phyloP scores from a whole-genome alignment of 2,329 filamentous ascomycete genomes.

The Ophiocordyceps camponoti-saundersi region DNA sequence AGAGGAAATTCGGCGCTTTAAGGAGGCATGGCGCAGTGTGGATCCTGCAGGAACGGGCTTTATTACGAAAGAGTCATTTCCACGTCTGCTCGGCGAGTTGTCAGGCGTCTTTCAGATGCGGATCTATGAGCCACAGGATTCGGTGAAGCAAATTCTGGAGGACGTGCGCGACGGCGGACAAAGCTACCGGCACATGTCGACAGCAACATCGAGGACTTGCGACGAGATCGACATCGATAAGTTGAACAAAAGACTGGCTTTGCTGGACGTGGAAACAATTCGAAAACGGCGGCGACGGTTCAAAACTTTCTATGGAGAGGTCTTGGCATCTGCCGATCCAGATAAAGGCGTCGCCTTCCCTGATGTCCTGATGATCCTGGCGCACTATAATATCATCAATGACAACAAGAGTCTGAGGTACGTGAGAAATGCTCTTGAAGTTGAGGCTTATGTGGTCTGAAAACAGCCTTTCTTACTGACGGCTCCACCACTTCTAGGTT shows the following conservation, averaged over 20 bases:
- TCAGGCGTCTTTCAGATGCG: conserved; percentile 96
- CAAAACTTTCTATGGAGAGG: conserved; percentile 94
- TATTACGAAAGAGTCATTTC: conserved; percentile 80
- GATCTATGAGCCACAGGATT: conserved; percentile 83
- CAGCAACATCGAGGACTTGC: conserved; percentile 31
- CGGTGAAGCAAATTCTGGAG: conserved; percentile 72
- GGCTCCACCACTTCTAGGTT: conserved; percentile 32
- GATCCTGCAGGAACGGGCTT: conserved; percentile 84
- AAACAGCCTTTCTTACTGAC: neutral
- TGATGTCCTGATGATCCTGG: conserved; percentile 81
- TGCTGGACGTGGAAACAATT: conserved; percentile 61
- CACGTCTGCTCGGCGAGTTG: conserved; percentile 74
- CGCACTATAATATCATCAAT: conserved; percentile 97
- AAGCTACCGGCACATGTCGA: conserved; percentile 34
- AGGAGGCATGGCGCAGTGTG: conserved; percentile 93
- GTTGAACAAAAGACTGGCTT: conserved; percentile 54
- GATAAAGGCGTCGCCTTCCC: conserved; percentile 86
- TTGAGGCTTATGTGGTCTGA: neutral
- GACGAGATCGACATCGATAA: conserved; percentile 55
- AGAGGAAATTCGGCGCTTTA: conserved; percentile 91
- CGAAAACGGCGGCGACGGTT: conserved; percentile 60
- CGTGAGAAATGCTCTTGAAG: conserved; percentile 7
- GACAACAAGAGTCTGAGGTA: conserved; percentile 88
- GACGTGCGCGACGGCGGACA: conserved; percentile 51
- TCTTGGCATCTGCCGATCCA: conserved; percentile 81